These are phyloP conservation scores for Daedaleopsis sinensis DNA, from an alignment of 768 basidiomycete genomes.

Conservation along the genomic window DNA sequence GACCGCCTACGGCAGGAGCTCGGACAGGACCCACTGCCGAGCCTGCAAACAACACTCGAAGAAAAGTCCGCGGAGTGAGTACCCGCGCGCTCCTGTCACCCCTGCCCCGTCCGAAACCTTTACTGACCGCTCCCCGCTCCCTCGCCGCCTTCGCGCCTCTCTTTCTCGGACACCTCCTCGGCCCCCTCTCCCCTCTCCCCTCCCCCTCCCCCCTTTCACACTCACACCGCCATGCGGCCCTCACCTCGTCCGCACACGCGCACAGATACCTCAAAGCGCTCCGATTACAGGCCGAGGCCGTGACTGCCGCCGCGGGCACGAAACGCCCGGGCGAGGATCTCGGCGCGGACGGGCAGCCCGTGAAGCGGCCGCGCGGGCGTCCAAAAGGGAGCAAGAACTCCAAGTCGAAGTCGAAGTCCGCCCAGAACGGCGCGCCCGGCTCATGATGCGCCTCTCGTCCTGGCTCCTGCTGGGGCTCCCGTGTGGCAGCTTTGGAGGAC, in stretches of 20 bases:
- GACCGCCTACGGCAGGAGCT: slow-evolving; percentile 76
- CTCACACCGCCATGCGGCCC: background rate
- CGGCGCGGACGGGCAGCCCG: slow-evolving; percentile 25
- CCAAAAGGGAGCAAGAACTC: slow-evolving; percentile 40
- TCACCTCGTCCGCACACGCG: background rate
- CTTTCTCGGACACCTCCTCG: background rate
- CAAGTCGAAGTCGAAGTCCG: slow-evolving; percentile 26
- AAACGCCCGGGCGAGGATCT: slow-evolving; percentile 32
- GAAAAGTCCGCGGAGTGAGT: slow-evolving; percentile 63
- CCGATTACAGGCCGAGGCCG: slow-evolving; percentile 31
- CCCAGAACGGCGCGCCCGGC: slow-evolving; percentile 1
- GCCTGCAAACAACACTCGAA: slow-evolving; percentile 71
- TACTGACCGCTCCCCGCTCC: background rate
- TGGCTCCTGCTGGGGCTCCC: too few species aligned
- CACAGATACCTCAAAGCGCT: slow-evolving; percentile 36
- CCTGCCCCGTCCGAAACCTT: background rate
- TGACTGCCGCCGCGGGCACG: slow-evolving; percentile 8
- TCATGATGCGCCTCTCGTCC: background rate
- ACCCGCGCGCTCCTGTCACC: slow-evolving; percentile 6
- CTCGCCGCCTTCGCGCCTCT: background rate
- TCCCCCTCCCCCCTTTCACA: slow-evolving; percentile 3
- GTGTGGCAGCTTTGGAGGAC: too few species aligned
- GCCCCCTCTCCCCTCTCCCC: background rate
- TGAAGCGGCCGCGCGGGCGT: slow-evolving; percentile 38
- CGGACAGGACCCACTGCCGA: slow-evolving; percentile 74